Evolutionary conservation across 768 basidiomycete species (phyloP).

Genomic region (Guyanaporus albipodus): DNA sequence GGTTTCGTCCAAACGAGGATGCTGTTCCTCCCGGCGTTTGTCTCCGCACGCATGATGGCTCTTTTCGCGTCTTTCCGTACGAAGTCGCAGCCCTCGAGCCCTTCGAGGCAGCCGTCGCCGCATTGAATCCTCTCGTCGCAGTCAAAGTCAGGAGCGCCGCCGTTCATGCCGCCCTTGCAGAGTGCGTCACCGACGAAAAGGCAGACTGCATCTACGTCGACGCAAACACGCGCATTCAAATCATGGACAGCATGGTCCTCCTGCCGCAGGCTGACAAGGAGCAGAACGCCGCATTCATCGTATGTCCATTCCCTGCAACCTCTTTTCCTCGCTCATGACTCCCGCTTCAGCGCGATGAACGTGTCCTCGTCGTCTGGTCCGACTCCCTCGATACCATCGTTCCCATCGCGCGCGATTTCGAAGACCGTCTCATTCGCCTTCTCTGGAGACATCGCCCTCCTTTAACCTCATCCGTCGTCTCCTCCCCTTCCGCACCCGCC

Average conservation of each 20-base stretch:
- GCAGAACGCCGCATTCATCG: constrained; percentile 62
- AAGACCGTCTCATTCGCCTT: constrained; percentile 53
- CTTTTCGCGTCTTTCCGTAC: constrained; percentile 54
- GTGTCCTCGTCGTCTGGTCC: constrained; percentile 82
- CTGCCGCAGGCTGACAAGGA: constrained; percentile 52
- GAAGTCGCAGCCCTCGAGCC: constrained; percentile 49
- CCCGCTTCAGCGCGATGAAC: constrained; percentile 63
- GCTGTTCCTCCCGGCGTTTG: constrained; percentile 45
- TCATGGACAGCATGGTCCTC: constrained; percentile 72
- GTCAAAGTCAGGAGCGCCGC: constrained; percentile 50
- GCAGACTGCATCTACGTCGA: constrained; percentile 42
- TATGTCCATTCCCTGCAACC: constrained; percentile 33
- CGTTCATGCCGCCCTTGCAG: constrained; percentile 49
- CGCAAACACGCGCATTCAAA: constrained; percentile 69
- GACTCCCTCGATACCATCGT: constrained; percentile 77
- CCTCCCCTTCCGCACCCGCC: constrained; percentile 28
- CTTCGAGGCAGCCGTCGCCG: constrained; percentile 50
- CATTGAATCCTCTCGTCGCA: constrained; percentile 52
- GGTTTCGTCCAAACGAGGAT: constrained; percentile 51
- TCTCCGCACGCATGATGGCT: constrained; percentile 44
- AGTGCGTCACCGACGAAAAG: constrained; percentile 27
- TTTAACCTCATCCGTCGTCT: constrained; percentile 18
- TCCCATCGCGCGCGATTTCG: constrained; percentile 43
- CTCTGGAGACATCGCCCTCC: constrained; percentile 44
- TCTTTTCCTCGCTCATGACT: background rate